These are phyloP conservation scores for Neospora caninum DNA, from an alignment of 169 alveolate genomes.

Conservation along the genomic window DNA sequence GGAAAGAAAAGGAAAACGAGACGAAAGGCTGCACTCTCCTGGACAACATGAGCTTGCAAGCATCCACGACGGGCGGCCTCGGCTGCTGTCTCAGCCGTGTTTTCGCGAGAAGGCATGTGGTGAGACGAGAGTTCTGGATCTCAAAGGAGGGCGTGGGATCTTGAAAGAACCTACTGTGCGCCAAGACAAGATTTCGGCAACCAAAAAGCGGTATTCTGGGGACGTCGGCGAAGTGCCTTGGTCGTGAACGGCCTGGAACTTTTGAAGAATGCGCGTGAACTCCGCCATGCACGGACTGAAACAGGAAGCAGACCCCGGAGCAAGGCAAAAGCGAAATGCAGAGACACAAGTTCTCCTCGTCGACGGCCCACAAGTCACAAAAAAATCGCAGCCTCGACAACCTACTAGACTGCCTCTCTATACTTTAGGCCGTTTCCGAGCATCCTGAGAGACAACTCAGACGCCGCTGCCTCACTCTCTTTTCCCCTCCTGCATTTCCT, in stretches of 20 bases:
- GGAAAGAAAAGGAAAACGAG: no score
- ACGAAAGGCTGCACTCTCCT: no score
- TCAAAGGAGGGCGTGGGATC: not conserved
- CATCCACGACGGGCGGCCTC: no score
- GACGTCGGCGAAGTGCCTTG: constrained; percentile 74
- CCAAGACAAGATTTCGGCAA: constrained; percentile 71
- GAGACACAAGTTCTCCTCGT: not conserved
- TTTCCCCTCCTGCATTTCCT: not conserved
- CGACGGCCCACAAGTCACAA: no score
- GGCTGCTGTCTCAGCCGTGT: no score
- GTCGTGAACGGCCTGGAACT: constrained; percentile 57
- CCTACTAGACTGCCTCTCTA: no score
- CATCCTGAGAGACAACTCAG: no score
- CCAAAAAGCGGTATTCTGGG: constrained; percentile 62
- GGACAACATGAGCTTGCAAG: no score
- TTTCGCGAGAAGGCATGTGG: not conserved
- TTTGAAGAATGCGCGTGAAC: constrained; percentile 45
- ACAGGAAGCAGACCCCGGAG: not conserved
- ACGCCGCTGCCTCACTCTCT: not conserved
- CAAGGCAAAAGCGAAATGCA: not conserved
- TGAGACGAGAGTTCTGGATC: not conserved
- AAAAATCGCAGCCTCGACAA: no score
- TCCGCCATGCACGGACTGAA: constrained; percentile 52
- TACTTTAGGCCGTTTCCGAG: no score
- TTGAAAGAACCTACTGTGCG: constrained; percentile 61